phyloP scores from a whole-genome alignment of 257 asterid genomes.

The Solanum pinnatisectum region DNA sequence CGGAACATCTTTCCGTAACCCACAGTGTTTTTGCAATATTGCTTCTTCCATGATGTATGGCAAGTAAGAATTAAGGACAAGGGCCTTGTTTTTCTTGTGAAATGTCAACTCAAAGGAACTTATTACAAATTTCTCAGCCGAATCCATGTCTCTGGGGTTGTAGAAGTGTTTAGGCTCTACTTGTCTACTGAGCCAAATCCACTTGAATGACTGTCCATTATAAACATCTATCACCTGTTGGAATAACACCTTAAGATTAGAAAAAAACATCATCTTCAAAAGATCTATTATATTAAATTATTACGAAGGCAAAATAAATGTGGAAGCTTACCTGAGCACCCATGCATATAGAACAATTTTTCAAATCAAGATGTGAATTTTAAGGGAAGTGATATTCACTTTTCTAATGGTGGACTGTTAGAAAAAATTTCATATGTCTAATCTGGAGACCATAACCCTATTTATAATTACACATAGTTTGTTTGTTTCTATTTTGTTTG shows the following conservation, averaged over 20 bases:
- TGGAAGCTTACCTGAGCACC: neutral
- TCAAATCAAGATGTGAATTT: neutral
- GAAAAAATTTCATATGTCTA: neutral
- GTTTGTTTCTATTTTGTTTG: neutral
- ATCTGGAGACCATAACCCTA: neutral
- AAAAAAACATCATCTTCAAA: no score
- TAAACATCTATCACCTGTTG: no score
- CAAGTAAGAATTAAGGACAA: slow-evolving; percentile 4
- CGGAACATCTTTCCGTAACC: neutral
- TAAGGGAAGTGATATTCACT: neutral
- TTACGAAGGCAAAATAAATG: neutral
- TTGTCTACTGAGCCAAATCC: no score
- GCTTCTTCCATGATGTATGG: slow-evolving; percentile 6
- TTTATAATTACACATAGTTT: neutral
- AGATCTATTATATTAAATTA: neutral
- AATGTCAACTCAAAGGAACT: neutral
- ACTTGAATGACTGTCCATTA: no score
- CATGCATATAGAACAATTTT: neutral
- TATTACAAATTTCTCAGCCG: no score
- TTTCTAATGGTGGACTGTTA: neutral
- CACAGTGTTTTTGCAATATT: slow-evolving; percentile 2
- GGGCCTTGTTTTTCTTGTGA: neutral
- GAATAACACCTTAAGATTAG: no score
- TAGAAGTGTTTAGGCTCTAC: no score
- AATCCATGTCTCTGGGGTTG: no score